Conservation (phyloP, 2,329 filamentous ascomycete genomes). For the Ceratocystis cubensis region DNA sequence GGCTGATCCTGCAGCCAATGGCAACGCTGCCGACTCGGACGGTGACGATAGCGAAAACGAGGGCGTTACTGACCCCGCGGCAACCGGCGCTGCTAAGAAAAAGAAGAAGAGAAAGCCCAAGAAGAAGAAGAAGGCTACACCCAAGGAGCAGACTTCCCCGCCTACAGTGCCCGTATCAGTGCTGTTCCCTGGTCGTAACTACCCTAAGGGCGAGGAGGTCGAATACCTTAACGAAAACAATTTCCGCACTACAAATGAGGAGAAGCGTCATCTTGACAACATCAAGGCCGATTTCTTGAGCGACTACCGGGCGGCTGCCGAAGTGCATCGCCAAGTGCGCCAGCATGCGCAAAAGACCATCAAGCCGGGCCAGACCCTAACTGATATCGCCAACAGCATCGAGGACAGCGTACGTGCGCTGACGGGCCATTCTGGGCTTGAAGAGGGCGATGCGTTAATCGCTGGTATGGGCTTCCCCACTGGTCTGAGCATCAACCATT, state of each 20-base stretch:
- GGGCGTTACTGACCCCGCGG: slow-evolving; percentile 3
- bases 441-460: slow-evolving; percentile 59
- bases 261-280: slow-evolving; percentile 71
- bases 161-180: slow-evolving; percentile 61
- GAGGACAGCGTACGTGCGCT: slow-evolving; percentile 62
- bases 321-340: slow-evolving; percentile 65
- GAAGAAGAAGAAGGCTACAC: slow-evolving; percentile 54
- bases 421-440: slow-evolving; percentile 57
- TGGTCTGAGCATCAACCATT: slow-evolving; percentile 64
- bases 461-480: slow-evolving; percentile 71
- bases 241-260: slow-evolving; percentile 69
- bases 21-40: slow-evolving; percentile 33
- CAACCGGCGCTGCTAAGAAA: slow-evolving; percentile 40
- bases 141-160: slow-evolving; percentile 63
- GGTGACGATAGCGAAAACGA: slow-evolving; percentile 33
- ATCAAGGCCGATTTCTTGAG: slow-evolving; percentile 61
- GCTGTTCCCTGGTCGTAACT: slow-evolving; percentile 59
- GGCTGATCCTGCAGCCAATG: slow-evolving; percentile 29
- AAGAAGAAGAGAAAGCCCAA: slow-evolving; percentile 75
- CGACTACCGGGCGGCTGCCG: slow-evolving; percentile 63
- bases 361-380: slow-evolving; percentile 61
- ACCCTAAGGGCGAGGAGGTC: slow-evolving; percentile 65
- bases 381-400: slow-evolving; percentile 68
- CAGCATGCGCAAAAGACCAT: slow-evolving; percentile 65
- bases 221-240: slow-evolving; percentile 67